Conservation (phyloP, 2,329 filamentous ascomycete genomes). For the Fusarium sp. region DNA sequence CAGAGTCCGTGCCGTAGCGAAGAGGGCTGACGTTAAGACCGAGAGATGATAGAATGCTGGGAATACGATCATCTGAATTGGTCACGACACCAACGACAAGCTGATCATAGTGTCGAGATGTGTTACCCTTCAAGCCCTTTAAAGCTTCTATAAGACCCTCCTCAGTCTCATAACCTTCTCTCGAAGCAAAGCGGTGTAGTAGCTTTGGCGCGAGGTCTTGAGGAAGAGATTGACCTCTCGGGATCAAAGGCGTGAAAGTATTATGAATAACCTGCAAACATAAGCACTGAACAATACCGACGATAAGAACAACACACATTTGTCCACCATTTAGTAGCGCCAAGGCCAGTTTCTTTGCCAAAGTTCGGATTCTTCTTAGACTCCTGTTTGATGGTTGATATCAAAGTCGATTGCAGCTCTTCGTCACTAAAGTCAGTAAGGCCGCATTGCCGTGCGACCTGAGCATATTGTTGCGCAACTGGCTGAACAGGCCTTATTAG, state of each 20-base stretch:
- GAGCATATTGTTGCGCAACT: slow-evolving; percentile 31
- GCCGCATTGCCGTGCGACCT: slow-evolving; percentile 37
- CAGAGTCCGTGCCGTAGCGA: slow-evolving; percentile 1
- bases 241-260: slow-evolving; percentile 29
- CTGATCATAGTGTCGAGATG: slow-evolving; percentile 2
- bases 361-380: slow-evolving; percentile 32
- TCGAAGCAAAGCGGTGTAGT: slow-evolving; percentile 27
- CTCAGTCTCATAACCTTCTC: slow-evolving; percentile 28
- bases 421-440: slow-evolving; percentile 25
- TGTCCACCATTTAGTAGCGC: slow-evolving; percentile 40
- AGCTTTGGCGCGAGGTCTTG: slow-evolving; percentile 30
- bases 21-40: slow-evolving; percentile 33
- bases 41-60: slow-evolving; percentile 33
- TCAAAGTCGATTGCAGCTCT: slow-evolving; percentile 30
- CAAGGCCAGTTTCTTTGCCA: slow-evolving; percentile 34
- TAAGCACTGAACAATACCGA: background rate
- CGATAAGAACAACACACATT: slow-evolving; percentile 3
- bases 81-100: slow-evolving; percentile 37
- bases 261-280: slow-evolving; percentile 29
- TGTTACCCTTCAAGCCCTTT: background rate
- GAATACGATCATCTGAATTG: slow-evolving; percentile 40
- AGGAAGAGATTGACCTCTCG: slow-evolving; percentile 3
- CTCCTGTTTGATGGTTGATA: slow-evolving; percentile 30
- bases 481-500: slow-evolving; percentile 26
- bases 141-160: slow-evolving; percentile 2